Percentiles rank a stretch among this genome's conserved stretches.
These are phyloP conservation scores for Candida alai DNA, from an alignment of 805 yeast species.

Conservation along the genomic window DNA sequence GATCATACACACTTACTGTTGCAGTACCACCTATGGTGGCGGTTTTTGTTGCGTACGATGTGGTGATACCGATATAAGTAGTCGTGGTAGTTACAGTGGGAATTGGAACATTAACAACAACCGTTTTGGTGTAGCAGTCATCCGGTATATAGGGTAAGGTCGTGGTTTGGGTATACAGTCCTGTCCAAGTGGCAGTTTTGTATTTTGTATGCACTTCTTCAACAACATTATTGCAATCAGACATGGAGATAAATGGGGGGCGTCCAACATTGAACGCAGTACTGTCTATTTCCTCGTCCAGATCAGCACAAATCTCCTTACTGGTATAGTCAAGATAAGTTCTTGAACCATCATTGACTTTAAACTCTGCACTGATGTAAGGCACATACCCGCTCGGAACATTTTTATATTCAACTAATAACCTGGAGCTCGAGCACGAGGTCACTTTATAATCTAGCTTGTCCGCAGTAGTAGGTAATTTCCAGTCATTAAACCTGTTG, in stretches of 20 bases:
- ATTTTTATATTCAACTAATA: constrained; percentile 10
- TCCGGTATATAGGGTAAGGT: not conserved
- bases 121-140: not conserved
- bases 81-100: not conserved
- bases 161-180: not conserved
- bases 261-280: too few relatives aligned
- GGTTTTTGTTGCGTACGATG: not conserved
- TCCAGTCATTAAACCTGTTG: constrained; percentile 16
- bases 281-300: too few relatives aligned
- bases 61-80: not conserved
- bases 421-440: not conserved
- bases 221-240: too few relatives aligned
- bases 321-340: too few relatives aligned
- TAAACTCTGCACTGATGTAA: constrained; percentile 14
- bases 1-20: not conserved
- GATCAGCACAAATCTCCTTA: too few relatives aligned
- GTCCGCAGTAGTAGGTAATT: constrained; percentile 10
- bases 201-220: too few relatives aligned
- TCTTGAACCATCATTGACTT: too few relatives aligned
- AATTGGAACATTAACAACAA: not conserved
- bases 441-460: constrained; percentile 11
- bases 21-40: not conserved
- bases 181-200: not conserved
- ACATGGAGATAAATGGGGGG: too few relatives aligned
- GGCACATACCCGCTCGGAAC: constrained; percentile 23